Base-by-base conservation (phyloP, 2,329 filamentous ascomycete species). In the Metarhizium guizhouense region DNA sequence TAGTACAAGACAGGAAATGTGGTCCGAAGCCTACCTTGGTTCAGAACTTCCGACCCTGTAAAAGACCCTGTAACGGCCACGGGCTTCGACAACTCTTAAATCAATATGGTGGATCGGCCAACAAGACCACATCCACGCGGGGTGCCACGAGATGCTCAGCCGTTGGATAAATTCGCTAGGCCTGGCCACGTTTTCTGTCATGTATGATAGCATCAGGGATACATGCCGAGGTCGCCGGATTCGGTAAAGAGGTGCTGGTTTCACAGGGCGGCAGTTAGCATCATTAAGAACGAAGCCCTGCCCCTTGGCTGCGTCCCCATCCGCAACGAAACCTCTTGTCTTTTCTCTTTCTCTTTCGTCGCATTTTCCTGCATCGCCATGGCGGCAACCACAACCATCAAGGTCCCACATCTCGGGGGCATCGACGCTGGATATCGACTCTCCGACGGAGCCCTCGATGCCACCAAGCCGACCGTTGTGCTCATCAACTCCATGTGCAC, bases 401-500 rank as follows among this genome's bases (percentile, higher is more conserved):
- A 67, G 47, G 74, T 79, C 54, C 73, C 75, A 55, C 76, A 79
- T 65, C 68, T 79, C 6, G 75, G 75, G 45, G 74, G 74, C 59
- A 77, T 76, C 65, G 65, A 65, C 52, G 75, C 69, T 47, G 77
- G 75, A 48, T 78, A 76, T 62, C 67, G 73, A 49, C 64, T 76
- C 38, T 70, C 71, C 30, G 68, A 70, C 54, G 65, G 70, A 53
- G 64, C 61, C 42, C 70, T 76, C 56, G 78, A 85, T 67, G 63
- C 74, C 4, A 64, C 68, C 54, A 81, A 80, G 66, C 76, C 78
- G 18, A 81, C 78, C 3, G 63, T 74, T 43, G 72, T 80, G 30
- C 73, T 81, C 58, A 69, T 80, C 62, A 80, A 80, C 67, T 75
- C 76, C 32, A 75, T 81, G 69, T 76, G 74, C 64, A 77, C 76